phyloP scores from a whole-genome alignment of 2,329 filamentous ascomycete species.

The Penicillium vulpinum region DNA sequence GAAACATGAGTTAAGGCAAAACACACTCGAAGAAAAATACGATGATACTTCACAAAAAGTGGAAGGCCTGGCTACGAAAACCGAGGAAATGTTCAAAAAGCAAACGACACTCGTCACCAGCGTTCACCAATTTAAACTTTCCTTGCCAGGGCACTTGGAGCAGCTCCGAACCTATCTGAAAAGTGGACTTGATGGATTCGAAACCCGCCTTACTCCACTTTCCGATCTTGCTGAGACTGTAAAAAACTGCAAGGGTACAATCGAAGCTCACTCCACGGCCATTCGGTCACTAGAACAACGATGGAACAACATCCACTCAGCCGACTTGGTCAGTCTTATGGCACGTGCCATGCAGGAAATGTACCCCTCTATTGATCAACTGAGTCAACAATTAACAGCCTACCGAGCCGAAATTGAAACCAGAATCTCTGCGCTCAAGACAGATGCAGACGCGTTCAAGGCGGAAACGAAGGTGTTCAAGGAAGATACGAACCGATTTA shows the following conservation, averaged over 20 bases:
- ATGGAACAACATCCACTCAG: conserved; percentile 51
- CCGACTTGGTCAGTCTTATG: conserved; percentile 38
- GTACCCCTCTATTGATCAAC: conserved; percentile 30
- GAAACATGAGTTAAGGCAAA: background rate
- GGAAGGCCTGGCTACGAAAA: background rate
- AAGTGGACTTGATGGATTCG: background rate
- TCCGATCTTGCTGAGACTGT: background rate
- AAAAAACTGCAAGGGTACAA: background rate
- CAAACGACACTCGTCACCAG: background rate
- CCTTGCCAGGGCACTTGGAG: background rate
- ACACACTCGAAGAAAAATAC: background rate
- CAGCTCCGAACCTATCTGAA: background rate
- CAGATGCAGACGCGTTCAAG: background rate
- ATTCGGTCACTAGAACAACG: conserved; percentile 48
- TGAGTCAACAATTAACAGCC: background rate
- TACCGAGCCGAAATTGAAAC: background rate
- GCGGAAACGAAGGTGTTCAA: background rate
- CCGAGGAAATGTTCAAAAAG: background rate
- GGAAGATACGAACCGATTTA: background rate
- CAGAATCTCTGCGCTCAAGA: conserved; percentile 4
- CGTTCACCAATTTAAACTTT: background rate
- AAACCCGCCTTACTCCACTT: background rate
- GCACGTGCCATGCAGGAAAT: conserved; percentile 36
- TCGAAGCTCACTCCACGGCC: conserved; percentile 23
- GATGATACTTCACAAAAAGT: background rate